Base-by-base conservation (phyloP, 331 rosid genomes). In the Quercus tomentella region DNA sequence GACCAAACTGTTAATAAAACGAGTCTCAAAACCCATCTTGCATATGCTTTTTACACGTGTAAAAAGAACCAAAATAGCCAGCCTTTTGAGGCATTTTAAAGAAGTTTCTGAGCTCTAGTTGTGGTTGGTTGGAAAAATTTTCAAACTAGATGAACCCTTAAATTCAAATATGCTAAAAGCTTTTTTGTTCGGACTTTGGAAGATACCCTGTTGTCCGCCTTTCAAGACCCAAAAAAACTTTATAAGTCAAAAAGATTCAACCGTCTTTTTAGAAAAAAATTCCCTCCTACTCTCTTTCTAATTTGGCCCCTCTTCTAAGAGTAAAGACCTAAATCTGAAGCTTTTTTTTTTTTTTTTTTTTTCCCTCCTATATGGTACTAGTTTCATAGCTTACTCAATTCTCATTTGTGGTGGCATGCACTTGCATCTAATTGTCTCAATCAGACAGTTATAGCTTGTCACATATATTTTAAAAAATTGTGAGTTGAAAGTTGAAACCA, bases 171-270 rank as follows among this genome's bases (percentile, higher is more conserved):
- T 20, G 65, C 35, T 37, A 17, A 52, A 51, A 20, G 18, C 73
- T 55, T 79, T 72, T 63, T 76, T 51, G 74, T 26, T 71, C n/a
- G 4, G 14, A 20, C 72, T 81, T 65, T 72, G 71, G 63, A 77
- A 82, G 68, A 62, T 63, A 33, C 84, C 68, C 52, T 15, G 10
- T 51, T 70, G 4, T 55, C 31, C 63, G 2, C 82, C 60, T 71
- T 58, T 31, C 63, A 17, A 23, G 35, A 30, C 71, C 65, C 49
- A 11, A 51, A 41, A 41, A 58, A 26, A 18, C 20, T 62, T 62
- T 26, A 10, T 18, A 75, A 62, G 85, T 85, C 83, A 85, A 81
- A 85, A 79, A 74, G 77, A 72, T 81, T 75, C 69, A 66, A 81
- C 80, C 76, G 78, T 11, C 55, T 41, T 55, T 68, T 75, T 81